Conservation (phyloP, 1,284 basidiomycete genomes). For the Sporisorium exsertum region DNA sequence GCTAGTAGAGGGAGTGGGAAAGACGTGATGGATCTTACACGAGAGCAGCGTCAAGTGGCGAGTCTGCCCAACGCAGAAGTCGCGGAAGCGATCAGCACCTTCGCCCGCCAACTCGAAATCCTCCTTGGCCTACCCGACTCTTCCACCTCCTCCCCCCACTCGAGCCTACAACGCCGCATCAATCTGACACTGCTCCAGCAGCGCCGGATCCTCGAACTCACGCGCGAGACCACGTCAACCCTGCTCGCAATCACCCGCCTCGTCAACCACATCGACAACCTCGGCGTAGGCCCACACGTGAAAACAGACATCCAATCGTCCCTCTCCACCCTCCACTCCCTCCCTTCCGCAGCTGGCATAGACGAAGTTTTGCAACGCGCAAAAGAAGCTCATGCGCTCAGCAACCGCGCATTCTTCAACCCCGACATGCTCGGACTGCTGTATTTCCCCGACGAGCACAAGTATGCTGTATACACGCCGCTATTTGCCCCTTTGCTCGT, state of each 20-base stretch:
- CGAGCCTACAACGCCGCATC: neutral
- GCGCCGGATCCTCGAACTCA: slow-evolving; percentile 51
- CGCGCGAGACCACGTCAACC: slow-evolving; percentile 48
- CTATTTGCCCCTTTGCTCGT: slow-evolving; percentile 73
- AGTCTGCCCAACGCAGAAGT: slow-evolving; percentile 70
- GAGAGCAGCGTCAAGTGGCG: neutral
- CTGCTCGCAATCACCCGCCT: slow-evolving; percentile 58
- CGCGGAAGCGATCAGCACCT: slow-evolving; percentile 76
- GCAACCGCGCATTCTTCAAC: slow-evolving; percentile 94
- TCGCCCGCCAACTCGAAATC: slow-evolving; percentile 79
- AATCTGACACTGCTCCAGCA: slow-evolving; percentile 36
- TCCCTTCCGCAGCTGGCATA: slow-evolving; percentile 67
- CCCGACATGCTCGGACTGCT: slow-evolving; percentile 93
- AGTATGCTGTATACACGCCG: slow-evolving; percentile 69
- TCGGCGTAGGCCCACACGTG: slow-evolving; percentile 59
- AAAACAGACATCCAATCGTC: slow-evolving; percentile 34
- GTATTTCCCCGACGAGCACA: slow-evolving; percentile 78
- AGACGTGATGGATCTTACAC: neutral
- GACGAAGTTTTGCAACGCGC: slow-evolving; percentile 75
- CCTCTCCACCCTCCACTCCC: slow-evolving; percentile 24
- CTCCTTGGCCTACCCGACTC: slow-evolving; percentile 77
- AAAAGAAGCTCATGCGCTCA: slow-evolving; percentile 77
- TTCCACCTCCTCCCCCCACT: neutral
- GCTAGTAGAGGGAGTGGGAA: neutral
- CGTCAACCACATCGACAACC: slow-evolving; percentile 57